These are phyloP conservation scores for Epichloe sibirici DNA, from an alignment of 2,329 filamentous ascomycete genomes.

Conservation along the genomic window DNA sequence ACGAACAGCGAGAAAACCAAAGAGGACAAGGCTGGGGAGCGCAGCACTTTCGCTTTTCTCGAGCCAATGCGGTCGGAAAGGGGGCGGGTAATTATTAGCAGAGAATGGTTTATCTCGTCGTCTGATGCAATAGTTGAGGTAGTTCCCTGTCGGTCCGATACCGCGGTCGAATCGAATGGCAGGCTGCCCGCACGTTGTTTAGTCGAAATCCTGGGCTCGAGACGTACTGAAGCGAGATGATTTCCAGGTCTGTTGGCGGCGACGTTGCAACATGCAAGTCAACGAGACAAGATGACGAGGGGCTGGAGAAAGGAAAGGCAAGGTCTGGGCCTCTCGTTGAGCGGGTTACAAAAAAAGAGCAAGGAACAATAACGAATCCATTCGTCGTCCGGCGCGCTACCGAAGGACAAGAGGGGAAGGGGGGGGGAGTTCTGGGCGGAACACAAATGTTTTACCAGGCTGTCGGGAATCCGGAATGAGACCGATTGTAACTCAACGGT, in stretches of 20 bases:
- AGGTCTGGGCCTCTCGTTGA: background rate
- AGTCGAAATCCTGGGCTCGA: background rate
- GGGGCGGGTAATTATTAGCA: background rate
- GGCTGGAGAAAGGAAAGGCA: background rate
- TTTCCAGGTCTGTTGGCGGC: background rate
- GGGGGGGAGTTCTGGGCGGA: background rate
- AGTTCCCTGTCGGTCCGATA: background rate
- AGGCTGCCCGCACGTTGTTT: background rate
- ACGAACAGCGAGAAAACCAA: no score
- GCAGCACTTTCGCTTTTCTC: background rate
- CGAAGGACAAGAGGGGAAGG: background rate
- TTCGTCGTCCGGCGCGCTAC: background rate
- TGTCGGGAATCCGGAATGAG: background rate
- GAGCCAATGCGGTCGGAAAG: background rate
- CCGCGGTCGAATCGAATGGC: background rate
- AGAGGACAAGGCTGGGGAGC: background rate
- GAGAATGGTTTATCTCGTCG: background rate
- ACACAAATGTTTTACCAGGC: background rate
- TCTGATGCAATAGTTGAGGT: background rate
- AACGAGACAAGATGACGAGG: background rate
- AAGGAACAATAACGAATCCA: background rate
- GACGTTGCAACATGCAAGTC: background rate
- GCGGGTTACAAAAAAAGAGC: background rate
- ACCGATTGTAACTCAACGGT: background rate
- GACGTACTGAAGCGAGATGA: background rate